Evolutionary conservation across 169 alveolate species (phyloP).

Genomic region (Plasmodium coatneyi): DNA sequence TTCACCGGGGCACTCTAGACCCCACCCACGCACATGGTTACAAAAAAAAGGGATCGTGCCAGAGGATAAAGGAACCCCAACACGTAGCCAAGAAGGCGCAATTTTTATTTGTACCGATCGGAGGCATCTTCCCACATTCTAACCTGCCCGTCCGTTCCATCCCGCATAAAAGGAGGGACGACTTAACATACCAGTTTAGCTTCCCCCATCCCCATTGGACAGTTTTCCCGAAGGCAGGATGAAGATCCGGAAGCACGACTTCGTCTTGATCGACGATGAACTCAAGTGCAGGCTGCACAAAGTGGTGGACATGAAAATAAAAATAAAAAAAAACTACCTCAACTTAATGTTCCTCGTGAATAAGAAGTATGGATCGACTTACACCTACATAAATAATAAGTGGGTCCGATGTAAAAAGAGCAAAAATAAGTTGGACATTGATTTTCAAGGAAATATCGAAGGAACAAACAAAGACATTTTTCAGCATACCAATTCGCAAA

Average conservation of each 20-base stretch:
- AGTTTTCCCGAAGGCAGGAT: neutral
- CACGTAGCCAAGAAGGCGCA: neutral
- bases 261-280: slow-evolving; percentile 57
- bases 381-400: slow-evolving; percentile 37
- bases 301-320: slow-evolving; percentile 58
- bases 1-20: neutral
- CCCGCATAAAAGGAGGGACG: neutral
- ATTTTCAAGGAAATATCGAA: slow-evolving; percentile 11
- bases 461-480: slow-evolving; percentile 61
- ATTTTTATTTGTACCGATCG: neutral
- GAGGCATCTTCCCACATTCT: neutral
- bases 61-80: too few species aligned
- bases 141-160: neutral
- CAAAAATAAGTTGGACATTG: slow-evolving; percentile 29
- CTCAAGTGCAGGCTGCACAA: slow-evolving; percentile 39
- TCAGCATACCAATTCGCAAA: slow-evolving; percentile 46
- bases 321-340: slow-evolving; percentile 35
- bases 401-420: slow-evolving; percentile 50
- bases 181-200: neutral
- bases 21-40: neutral
- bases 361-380: slow-evolving; percentile 69
- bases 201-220: neutral
- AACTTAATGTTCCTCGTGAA: slow-evolving; percentile 45
- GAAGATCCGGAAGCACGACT: slow-evolving; percentile 62
- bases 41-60: neutral